Evolutionary conservation across 805 yeast genomes (phyloP), one percentile per base, ranked within the genome.

Genomic region (Ogataea corticis): DNA sequence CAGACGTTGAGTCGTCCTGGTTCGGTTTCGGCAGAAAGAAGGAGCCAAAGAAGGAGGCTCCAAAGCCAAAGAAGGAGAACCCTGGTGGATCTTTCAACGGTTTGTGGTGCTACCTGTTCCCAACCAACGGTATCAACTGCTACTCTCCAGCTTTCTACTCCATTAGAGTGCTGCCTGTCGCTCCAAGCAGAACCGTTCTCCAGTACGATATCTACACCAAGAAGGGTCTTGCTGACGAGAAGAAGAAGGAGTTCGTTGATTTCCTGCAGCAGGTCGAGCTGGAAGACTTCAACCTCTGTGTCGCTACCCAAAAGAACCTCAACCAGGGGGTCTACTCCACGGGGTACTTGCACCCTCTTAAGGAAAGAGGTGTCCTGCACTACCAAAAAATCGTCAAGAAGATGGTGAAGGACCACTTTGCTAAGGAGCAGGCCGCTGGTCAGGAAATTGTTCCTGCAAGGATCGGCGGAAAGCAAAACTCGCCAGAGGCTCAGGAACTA

Each of bases 61-160:
- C 60, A 43, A 52, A 52, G 41, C 36, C 21, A 7, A 64, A 65
- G 61, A 70, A 70, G 48, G 66, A 62, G 46, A 80, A 80, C 66
- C 77, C 76, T 19, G 85, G 85, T 46, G 85, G 85, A 49, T 76
- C 72, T 9, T 77, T 76, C 65, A 77, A 80, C 58, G 85, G 84
- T 11, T 67, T 80, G 58, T 80, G 85, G 85, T 74, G 80, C 48
- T 80, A 80, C 61, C 63, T 77, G 48, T 80, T 70, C 69, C 85
- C 85, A 45, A 76, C 72, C 38, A 77, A 78, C 58, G 85, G 85
- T 36, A 62, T 80, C 59, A 80, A 80, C 63, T 80, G 85, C 56
- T 80, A 80, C 57, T 79, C 84, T 0, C 84, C 85, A 54, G 84
- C 84, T 9, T 80, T 83, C 81, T 80, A 80, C 62, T 73, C 82